Base-by-base conservation (phyloP, 2,329 filamentous ascomycete species). In the Neurospora crassa region DNA sequence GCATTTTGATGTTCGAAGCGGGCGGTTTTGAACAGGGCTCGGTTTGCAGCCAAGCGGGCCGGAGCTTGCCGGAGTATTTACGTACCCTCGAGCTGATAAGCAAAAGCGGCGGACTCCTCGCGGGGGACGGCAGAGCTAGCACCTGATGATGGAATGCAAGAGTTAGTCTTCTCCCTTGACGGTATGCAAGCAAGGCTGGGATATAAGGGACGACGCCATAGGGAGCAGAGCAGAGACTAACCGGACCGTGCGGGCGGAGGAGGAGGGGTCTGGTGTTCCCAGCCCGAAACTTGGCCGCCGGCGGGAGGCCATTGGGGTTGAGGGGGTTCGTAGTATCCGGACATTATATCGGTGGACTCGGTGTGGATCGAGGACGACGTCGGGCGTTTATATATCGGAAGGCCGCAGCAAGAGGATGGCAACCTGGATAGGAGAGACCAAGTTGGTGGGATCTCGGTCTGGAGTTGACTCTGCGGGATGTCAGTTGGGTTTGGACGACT, bases 31-130 rank as follows among this genome's bases (percentile, higher is more conserved):
- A 63, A 6, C 8, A 10, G 53, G 53, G 20, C 40, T 47, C 42
- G 42, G 40, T 14, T 4, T 20, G 42, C 37, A 40, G 7, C 40
- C 40, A 59, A 43, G 68, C 3, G 53, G 53, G 24, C 53, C 53
- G 53, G 34, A 29, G 29, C 53, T 63, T 63, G 53, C 53, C 40
- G 11, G 43, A 40, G 37, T 53, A 42, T 67, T 59, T 43, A 80
- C 80, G 69, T 80, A 81, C 80, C 80, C 76, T 81, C 79, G 40
- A 81, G 71, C 70, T 81, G 80, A 71, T 80, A 78, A 67, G 74
- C 70, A 70, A 81, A 81, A 10, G 80, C 79, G 18, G 77, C 70
- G 24, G 79, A 72, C 59, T 79, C 79, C 71, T 80, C 78, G 69
- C 77, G 76, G 11, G 80, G 79, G 70, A 81, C 78, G 29, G 76